phyloP scores from a whole-genome alignment of 352 stramenopile species.

The Pythium rhizo-oryzae region DNA sequence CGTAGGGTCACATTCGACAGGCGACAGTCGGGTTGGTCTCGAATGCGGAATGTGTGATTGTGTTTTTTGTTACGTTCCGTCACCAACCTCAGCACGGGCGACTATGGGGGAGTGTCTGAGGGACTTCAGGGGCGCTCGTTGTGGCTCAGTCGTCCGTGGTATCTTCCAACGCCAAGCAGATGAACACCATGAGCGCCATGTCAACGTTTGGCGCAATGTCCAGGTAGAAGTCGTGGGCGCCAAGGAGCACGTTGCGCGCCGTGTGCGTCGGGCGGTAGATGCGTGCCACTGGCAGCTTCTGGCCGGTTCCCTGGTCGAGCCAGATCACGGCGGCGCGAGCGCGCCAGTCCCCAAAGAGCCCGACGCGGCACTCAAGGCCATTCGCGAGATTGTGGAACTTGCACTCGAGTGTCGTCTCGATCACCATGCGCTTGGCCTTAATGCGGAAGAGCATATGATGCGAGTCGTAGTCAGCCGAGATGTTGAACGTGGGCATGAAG shows the following conservation, averaged over 20 bases:
- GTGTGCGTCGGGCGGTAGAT: conserved; percentile 25
- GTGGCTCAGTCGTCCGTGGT: conserved; percentile 9
- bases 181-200: conserved; percentile 24
- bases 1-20: background rate
- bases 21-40: too few species aligned
- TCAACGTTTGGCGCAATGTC: conserved; percentile 32
- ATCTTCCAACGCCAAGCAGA: conserved; percentile 28
- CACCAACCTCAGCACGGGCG: too few species aligned
- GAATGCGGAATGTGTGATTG: background rate
- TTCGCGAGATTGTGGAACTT: conserved; percentile 22
- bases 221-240: conserved; percentile 27
- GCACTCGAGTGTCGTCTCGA: conserved; percentile 18
- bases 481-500: conserved; percentile 25
- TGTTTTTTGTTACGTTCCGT: background rate
- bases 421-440: conserved; percentile 21
- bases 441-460: conserved; percentile 16
- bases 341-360: conserved; percentile 28
- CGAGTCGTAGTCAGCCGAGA: conserved; percentile 15
- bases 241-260: conserved; percentile 15
- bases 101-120: too few species aligned
- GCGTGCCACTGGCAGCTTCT: conserved; percentile 18
- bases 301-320: conserved; percentile 8
- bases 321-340: conserved; percentile 24
- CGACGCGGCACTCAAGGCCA: conserved; percentile 13
- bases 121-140: too few species aligned